A percentile compares a stretch with the other conserved stretches of the same genome.
These are phyloP conservation scores for Plectranthus barbatus DNA, from an alignment of 257 asterid genomes.

Conservation along the genomic window DNA sequence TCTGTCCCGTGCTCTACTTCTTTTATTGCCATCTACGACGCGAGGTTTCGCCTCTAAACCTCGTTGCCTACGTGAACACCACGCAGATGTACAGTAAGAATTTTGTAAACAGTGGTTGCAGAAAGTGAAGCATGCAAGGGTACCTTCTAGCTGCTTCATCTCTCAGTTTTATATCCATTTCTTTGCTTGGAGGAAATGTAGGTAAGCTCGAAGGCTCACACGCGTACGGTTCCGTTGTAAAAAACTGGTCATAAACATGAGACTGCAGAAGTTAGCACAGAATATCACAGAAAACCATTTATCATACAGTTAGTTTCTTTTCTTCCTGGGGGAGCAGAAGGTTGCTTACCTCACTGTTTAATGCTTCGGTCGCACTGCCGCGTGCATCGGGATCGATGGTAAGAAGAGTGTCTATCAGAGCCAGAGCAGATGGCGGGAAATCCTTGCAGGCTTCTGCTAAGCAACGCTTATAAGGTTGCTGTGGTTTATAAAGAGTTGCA, in stretches of 20 bases:
- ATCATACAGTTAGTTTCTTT: too few species aligned
- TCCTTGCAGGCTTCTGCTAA: slow-evolving; percentile 61
- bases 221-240: slow-evolving; percentile 66
- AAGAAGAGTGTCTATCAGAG: slow-evolving; percentile 64
- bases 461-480: slow-evolving; percentile 72
- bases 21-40: slow-evolving; percentile 47
- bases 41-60: slow-evolving; percentile 48
- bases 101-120: neutral
- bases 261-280: too few species aligned
- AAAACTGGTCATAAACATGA: slow-evolving; percentile 37
- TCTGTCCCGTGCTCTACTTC: slow-evolving; percentile 55
- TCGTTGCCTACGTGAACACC: slow-evolving; percentile 41
- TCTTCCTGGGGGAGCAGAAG: neutral
- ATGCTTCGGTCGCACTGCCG: slow-evolving; percentile 74
- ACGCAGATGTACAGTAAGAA: neutral
- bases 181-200: slow-evolving; percentile 91
- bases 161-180: slow-evolving; percentile 79
- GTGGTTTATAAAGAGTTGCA: slow-evolving; percentile 86
- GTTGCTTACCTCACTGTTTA: slow-evolving; percentile 62
- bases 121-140: slow-evolving; percentile 5
- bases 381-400: slow-evolving; percentile 75
- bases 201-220: slow-evolving; percentile 87
- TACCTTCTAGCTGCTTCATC: slow-evolving; percentile 90
- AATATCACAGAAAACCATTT: too few species aligned
- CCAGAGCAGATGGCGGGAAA: slow-evolving; percentile 61